Evolutionary conservation across 2,329 filamentous ascomycete genomes (phyloP).

Genomic region (Sporothrix inflata): DNA sequence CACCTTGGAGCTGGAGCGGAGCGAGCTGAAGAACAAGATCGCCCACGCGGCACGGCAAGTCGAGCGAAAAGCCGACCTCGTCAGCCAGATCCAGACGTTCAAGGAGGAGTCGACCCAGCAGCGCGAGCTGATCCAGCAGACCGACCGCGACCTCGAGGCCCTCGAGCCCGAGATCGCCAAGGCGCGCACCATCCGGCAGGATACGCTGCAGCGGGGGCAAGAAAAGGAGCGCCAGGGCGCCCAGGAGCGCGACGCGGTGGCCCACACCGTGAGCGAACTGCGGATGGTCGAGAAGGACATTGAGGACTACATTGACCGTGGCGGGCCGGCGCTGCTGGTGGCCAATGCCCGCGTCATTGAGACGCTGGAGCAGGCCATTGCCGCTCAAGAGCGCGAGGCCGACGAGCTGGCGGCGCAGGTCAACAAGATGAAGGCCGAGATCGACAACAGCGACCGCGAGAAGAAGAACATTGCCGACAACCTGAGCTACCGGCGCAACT

Average conservation of each 20-base stretch:
- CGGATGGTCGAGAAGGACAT: slow-evolving; percentile 77
- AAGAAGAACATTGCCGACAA: slow-evolving; percentile 91
- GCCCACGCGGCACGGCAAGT: slow-evolving; percentile 72
- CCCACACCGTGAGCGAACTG: slow-evolving; percentile 76
- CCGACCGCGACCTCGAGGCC: slow-evolving; percentile 73
- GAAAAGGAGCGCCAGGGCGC: slow-evolving; percentile 73
- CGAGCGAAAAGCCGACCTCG: slow-evolving; percentile 76
- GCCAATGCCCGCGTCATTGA: slow-evolving; percentile 71
- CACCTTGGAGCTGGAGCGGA: slow-evolving; percentile 73
- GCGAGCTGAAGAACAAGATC: slow-evolving; percentile 74
- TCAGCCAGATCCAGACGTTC: slow-evolving; percentile 72
- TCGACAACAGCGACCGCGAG: slow-evolving; percentile 77
- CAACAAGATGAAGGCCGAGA: slow-evolving; percentile 76
- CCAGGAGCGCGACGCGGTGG: slow-evolving; percentile 70
- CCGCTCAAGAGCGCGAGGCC: slow-evolving; percentile 68
- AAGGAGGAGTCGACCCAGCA: slow-evolving; percentile 70
- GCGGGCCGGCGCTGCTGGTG: slow-evolving; percentile 72
- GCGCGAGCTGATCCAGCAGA: slow-evolving; percentile 67
- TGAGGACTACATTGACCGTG: slow-evolving; percentile 74
- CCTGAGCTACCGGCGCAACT: slow-evolving; percentile 77
- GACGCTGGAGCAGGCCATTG: slow-evolving; percentile 67
- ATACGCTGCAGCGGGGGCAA: slow-evolving; percentile 71
- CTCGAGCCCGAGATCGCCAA: slow-evolving; percentile 76
- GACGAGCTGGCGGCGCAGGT: slow-evolving; percentile 67
- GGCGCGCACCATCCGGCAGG: slow-evolving; percentile 75